These are phyloP conservation scores for Hyaloscypha variabilis DNA, from an alignment of 495 filamentous ascomycete species.

Conservation along the genomic window DNA sequence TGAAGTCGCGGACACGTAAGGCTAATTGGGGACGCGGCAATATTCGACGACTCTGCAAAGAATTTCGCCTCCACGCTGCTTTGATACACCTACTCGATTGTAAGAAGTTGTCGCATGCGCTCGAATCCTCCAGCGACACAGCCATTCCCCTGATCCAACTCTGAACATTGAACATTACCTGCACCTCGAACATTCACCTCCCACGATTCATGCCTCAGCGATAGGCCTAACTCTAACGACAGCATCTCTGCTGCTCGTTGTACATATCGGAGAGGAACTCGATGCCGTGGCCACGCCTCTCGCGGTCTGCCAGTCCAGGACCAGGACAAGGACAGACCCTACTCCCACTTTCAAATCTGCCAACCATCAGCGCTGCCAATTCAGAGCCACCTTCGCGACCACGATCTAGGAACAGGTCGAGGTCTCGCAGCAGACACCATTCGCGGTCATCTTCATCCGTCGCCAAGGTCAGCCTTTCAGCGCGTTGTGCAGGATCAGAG, in stretches of 20 bases:
- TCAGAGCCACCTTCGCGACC: slow-evolving; percentile 28
- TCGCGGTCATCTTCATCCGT: slow-evolving; percentile 30
- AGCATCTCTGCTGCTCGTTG: slow-evolving; percentile 30
- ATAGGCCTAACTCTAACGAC: slow-evolving; percentile 24
- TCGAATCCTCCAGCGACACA: neutral
- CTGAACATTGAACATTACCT: neutral
- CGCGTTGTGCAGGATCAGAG: neutral
- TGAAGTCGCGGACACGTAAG: slow-evolving; percentile 1
- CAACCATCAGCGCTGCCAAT: slow-evolving; percentile 21
- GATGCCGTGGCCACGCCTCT: slow-evolving; percentile 31
- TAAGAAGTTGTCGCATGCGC: neutral
- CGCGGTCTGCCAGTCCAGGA: slow-evolving; percentile 28
- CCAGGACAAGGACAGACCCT: slow-evolving; percentile 4
- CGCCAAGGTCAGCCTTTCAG: slow-evolving; percentile 26
- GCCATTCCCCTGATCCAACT: neutral
- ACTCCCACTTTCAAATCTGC: slow-evolving; percentile 30
- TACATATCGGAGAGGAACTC: slow-evolving; percentile 8
- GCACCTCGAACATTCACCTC: too few relatives aligned
- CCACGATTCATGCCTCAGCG: slow-evolving; percentile 32
- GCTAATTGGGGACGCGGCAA: neutral
- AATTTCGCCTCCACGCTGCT: neutral
- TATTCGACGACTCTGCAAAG: neutral
- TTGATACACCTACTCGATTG: too few relatives aligned
- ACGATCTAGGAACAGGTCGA: slow-evolving; percentile 23
- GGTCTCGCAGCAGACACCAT: slow-evolving; percentile 27